phyloP scores from a whole-genome alignment of 73 alveolate species.

The Tetrahymena borealis region DNA sequence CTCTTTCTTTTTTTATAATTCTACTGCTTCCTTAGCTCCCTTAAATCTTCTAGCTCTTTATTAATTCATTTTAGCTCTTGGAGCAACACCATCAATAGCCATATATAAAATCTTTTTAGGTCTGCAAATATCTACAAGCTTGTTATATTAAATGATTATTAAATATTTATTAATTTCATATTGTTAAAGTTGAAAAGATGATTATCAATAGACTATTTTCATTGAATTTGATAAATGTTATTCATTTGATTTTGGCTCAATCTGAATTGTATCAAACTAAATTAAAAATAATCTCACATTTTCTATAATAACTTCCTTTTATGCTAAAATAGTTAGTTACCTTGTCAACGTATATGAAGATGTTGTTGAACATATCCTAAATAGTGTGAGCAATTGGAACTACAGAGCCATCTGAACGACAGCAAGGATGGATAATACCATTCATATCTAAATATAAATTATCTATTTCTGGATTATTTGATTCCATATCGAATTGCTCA shows the following conservation, averaged over 20 bases:
- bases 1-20: not conserved
- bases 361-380: constrained; percentile 85
- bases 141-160: too few species aligned
- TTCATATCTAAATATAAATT: constrained; percentile 97
- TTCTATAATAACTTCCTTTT: too few species aligned
- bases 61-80: constrained; percentile 99
- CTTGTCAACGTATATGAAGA: constrained; percentile 86
- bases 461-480: constrained; percentile 78
- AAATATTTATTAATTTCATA: too few species aligned
- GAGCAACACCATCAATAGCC: constrained; percentile 99
- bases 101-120: constrained; percentile 88
- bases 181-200: not conserved
- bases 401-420: constrained; percentile 70
- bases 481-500: not conserved
- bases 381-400: constrained; percentile 80
- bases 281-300: not conserved
- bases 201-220: not conserved
- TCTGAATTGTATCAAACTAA: not conserved
- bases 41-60: constrained; percentile 82
- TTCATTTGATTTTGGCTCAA: not conserved
- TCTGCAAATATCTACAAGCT: constrained; percentile 54
- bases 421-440: constrained; percentile 98
- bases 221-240: not conserved
- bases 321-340: constrained; percentile 18
- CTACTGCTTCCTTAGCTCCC: not conserved